These are phyloP conservation scores for Chrysoporthe cubensis DNA, from an alignment of 2,329 filamentous ascomycete genomes.

Conservation along the genomic window DNA sequence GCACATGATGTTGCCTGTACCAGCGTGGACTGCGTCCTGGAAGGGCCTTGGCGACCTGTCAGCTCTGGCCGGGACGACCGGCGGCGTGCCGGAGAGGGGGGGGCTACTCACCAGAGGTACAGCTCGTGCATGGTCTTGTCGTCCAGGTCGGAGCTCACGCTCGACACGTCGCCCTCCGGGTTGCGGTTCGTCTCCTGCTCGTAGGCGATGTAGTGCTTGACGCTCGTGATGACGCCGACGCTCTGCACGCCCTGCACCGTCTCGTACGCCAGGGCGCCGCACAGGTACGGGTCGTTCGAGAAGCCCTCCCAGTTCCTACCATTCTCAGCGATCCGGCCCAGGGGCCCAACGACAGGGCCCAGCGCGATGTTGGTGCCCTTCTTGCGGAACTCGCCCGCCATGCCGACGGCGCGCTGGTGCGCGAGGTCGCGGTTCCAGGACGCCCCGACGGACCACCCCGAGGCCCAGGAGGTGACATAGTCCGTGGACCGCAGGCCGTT, in stretches of 20 bases:
- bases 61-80: background rate
- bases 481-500: slow-evolving; percentile 49
- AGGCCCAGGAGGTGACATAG: slow-evolving; percentile 47
- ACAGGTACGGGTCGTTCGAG: slow-evolving; percentile 61
- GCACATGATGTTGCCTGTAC: slow-evolving; percentile 60
- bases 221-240: slow-evolving; percentile 69
- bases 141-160: slow-evolving; percentile 46
- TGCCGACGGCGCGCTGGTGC: slow-evolving; percentile 68
- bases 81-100: background rate
- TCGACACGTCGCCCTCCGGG: slow-evolving; percentile 60
- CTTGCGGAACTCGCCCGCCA: slow-evolving; percentile 71
- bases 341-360: slow-evolving; percentile 70
- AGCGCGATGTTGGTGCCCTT: slow-evolving; percentile 80
- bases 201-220: slow-evolving; percentile 67
- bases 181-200: slow-evolving; percentile 51
- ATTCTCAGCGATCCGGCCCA: slow-evolving; percentile 61
- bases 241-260: slow-evolving; percentile 71
- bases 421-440: slow-evolving; percentile 75
- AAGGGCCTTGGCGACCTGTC: slow-evolving; percentile 30
- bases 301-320: slow-evolving; percentile 61
- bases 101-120: slow-evolving; percentile 48
- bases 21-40: slow-evolving; percentile 63
- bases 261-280: slow-evolving; percentile 39
- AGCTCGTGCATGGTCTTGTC: slow-evolving; percentile 51
- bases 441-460: slow-evolving; percentile 46